Percentiles rank a stretch among this genome's conserved stretches.
Evolutionary conservation across 176 grass and related monocot genomes (phyloP).

Genomic region (Rhipidocladum racemiflorum): DNA sequence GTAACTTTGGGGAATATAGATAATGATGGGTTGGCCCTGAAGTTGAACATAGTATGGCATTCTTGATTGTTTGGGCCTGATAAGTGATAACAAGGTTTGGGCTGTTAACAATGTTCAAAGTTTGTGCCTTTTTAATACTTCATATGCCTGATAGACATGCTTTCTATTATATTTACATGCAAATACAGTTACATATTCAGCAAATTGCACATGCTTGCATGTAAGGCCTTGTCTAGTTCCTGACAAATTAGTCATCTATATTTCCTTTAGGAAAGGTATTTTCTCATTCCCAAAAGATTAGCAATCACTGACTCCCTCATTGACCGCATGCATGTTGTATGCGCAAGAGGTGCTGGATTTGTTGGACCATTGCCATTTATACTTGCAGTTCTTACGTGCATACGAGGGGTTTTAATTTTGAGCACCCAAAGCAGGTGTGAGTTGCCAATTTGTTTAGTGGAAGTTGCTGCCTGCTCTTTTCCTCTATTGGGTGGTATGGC

Average conservation of each 20-base stretch:
- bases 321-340: not conserved
- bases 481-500: not conserved
- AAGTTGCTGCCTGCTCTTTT: not conserved
- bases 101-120: not conserved
- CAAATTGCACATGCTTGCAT: not conserved
- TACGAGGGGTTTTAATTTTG: not conserved
- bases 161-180: conserved; percentile 3
- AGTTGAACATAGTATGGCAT: not conserved
- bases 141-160: not conserved
- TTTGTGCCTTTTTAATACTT: not conserved
- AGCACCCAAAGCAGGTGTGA: not conserved
- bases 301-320: not conserved
- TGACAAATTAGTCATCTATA: not conserved
- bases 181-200: not conserved
- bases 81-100: not conserved
- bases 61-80: not conserved
- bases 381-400: not conserved
- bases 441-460: not conserved
- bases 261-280: not conserved
- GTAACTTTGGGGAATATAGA: not conserved
- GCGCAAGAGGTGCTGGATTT: not conserved
- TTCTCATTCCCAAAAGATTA: not conserved
- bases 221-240: not conserved
- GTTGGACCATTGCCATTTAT: not conserved
- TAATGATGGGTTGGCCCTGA: not conserved